Evolutionary conservation across 148 eudicot species (phyloP).

Genomic region (Persicaria maculosa): DNA sequence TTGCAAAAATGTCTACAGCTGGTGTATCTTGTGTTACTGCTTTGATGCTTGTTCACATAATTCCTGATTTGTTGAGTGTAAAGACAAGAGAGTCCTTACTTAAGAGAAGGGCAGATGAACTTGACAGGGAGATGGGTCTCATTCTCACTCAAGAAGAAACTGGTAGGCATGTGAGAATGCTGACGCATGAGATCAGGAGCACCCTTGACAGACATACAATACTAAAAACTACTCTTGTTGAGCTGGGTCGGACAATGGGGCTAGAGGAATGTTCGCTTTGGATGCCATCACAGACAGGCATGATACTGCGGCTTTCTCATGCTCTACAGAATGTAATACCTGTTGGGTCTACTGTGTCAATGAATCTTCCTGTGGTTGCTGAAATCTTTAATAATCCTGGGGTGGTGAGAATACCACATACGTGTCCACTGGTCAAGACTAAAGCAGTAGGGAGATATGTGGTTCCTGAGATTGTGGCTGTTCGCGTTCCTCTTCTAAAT

Average conservation of each 20-base stretch:
- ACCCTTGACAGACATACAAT: constrained; percentile 94
- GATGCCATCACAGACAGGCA: constrained; percentile 89
- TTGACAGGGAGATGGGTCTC: constrained; percentile 89
- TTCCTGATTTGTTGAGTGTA: constrained; percentile 85
- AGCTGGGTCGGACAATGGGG: constrained; percentile 84
- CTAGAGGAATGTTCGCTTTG: constrained; percentile 92
- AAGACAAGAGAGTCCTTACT: constrained; percentile 83
- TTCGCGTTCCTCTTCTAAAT: constrained; percentile 89
- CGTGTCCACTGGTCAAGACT: constrained; percentile 72
- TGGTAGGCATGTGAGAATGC: constrained; percentile 90
- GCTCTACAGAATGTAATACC: constrained; percentile 81
- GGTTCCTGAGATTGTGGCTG: constrained; percentile 93
- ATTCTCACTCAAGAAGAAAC: constrained; percentile 96
- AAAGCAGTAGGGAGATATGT: constrained; percentile 60
- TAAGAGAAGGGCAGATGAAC: constrained; percentile 92
- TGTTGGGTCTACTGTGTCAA: constrained; percentile 77
- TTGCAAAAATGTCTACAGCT: constrained; percentile 73
- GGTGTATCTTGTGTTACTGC: constrained; percentile 88
- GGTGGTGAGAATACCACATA: constrained; percentile 75
- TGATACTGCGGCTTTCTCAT: constrained; percentile 79
- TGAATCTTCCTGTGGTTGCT: constrained; percentile 72
- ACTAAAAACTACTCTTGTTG: constrained; percentile 81
- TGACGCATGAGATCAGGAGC: constrained; percentile 53
- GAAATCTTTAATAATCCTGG: constrained; percentile 66
- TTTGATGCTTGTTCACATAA: constrained; percentile 87